Evolutionary conservation across 73 alveolate genomes (phyloP), one percentile per base, ranked within the genome.

Genomic region (Paramecium tetraurelia): DNA sequence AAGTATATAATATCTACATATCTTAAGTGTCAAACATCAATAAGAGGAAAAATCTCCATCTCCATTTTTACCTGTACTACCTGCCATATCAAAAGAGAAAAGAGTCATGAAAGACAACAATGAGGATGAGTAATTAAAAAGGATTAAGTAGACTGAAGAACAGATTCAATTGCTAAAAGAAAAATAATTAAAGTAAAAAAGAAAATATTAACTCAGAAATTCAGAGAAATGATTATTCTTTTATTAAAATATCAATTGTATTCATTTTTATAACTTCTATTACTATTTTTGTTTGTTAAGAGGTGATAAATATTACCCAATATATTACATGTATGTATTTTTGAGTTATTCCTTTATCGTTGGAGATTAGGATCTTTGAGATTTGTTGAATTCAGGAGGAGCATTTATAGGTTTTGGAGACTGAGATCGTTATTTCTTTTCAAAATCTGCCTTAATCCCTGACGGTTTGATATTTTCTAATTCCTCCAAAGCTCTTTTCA

Each of bases 401-500:
- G 87, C 59, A 16, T 1, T 18, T 75, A 75, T 41, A 36, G 38
- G 87, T 38, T 35, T 35, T 8, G 87, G 87, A 36, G 87, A 75
- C 35, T 75, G 68, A 38, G 87, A 75, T 75, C 59, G 35, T 75
- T 75, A 75, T 75, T 38, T 75, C 24, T 75, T 75, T 12, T 75
- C 87, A 36, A 75, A 75, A 75, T 75, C 40, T 36, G 87, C 87
- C 12, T 41, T 75, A 4, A 75, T 75, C 11, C 63, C 87, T 36
- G 87, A 75, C 18, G 87, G 87, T 48, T 11, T 84, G 14, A 84
- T 84, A 84, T 59, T 84, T 59, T 89, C 94, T 16, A 89, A 58
- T 44, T 89, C 94, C n/a, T 53, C 92, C 43, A 89, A 89, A 27
- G 89, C 89, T 22, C 83, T 76, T 36, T 77, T 83, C 4, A 89